Evolutionary conservation across 2,329 filamentous ascomycete genomes (phyloP), one percentile per base, ranked within the genome.

Genomic region (Coniella lustricola): DNA sequence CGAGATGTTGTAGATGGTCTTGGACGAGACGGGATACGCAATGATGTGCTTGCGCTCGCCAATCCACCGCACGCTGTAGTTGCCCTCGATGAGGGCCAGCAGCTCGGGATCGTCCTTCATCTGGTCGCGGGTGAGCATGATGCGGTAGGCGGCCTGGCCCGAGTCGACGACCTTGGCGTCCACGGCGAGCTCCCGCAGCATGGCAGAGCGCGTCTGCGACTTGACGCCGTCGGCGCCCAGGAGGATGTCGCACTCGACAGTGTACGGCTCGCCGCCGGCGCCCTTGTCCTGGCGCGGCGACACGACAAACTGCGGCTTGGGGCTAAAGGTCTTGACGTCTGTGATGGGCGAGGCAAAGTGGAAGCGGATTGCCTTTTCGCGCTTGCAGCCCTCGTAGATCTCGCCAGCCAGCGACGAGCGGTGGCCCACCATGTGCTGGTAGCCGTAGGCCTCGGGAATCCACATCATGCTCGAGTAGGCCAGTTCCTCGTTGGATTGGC

Each of bases 1-100:
- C 12, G 76, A 80, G 35, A 85, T 64, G 63, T 86, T 86, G 68
- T 85, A 85, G 49, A 85, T 77, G 14, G 73, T 72, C 57, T 84
- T 80, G 54, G 73, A 72, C 47, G 76, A 73, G 25, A 86, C 74
- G 0, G 81, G 75, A 57, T 86, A 86, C 1, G 79, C 81, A 59
- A 86, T 85, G 53, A 84, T 79, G 55, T 85, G 82, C 3, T 79
- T 71, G 58, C 77, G 77, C 49, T 77, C 74, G n/a, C 82, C 81
- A 44, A 85, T 82, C 77, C 79, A 85, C 34, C 82, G 71, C 2
- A 75, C 76, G 1, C 79, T 81, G 7, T 68, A 66, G 48, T 82
- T 75, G 14, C 69, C 69, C 38, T 81, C 70, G 12, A 85, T 67
- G 3, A 86, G 69, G 0, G 64, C 69, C 20, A 77, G 63, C 1